Evolutionary conservation across 1,284 basidiomycete genomes (phyloP).

Genomic region (Sanghuangporus sanghuang): DNA sequence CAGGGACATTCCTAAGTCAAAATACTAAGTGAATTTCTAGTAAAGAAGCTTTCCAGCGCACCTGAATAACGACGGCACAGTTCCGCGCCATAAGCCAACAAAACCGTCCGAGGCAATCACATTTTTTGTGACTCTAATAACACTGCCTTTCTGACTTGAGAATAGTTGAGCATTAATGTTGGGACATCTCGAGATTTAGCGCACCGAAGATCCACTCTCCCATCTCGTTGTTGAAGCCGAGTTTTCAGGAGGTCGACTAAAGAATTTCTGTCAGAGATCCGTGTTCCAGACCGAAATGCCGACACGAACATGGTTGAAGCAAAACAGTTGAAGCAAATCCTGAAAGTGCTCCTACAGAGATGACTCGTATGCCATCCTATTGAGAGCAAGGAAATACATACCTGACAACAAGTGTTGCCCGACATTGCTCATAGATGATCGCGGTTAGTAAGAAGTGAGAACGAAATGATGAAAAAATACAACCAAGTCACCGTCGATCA

Average conservation of each 20-base stretch:
- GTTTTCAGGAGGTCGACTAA: slow-evolving; percentile 89
- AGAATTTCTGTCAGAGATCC: background rate
- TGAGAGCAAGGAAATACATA: slow-evolving; percentile 25
- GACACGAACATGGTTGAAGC: slow-evolving; percentile 68
- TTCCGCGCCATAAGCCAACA: slow-evolving; percentile 82
- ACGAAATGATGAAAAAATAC: background rate
- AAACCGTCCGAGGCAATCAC: slow-evolving; percentile 61
- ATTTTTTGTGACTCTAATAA: slow-evolving; percentile 49
- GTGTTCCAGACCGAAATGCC: background rate
- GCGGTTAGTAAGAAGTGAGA: background rate
- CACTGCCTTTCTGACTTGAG: slow-evolving; percentile 31
- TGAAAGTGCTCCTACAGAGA: slow-evolving; percentile 57
- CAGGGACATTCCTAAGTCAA: slow-evolving; percentile 77
- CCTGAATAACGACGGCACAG: slow-evolving; percentile 77
- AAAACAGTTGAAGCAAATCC: slow-evolving; percentile 68
- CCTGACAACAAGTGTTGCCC: slow-evolving; percentile 71
- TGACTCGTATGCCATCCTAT: background rate
- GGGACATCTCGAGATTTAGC: slow-evolving; percentile 17
- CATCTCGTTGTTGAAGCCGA: slow-evolving; percentile 74
- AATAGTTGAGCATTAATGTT: slow-evolving; percentile 3
- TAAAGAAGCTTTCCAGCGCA: slow-evolving; percentile 22
- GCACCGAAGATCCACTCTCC: slow-evolving; percentile 32
- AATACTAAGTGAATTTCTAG: background rate
- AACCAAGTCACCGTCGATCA: background rate
- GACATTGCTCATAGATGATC: slow-evolving; percentile 55